Evolutionary conservation across 2,329 filamentous ascomycete genomes (phyloP), one percentile per base, ranked within the genome.

Genomic region (Dendrostoma leiphaemia): DNA sequence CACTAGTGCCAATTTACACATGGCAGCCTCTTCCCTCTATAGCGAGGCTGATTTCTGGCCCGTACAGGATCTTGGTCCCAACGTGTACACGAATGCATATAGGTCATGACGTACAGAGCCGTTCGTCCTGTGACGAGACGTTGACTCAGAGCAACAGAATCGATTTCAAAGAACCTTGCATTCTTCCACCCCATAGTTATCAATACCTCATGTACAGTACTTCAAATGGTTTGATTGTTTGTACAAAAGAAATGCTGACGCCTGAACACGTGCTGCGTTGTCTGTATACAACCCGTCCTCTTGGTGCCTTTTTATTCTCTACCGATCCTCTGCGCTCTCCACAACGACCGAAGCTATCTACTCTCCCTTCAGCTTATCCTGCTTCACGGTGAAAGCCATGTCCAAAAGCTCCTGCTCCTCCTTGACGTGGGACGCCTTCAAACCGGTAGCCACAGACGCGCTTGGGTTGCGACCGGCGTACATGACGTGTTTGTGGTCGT

Each of bases 401-500:
- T 86, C 75, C 62, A 93, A 74, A 63, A 99, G 73, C 45, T 94
- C 90, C 70, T 89, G 81, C 81, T 97, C 94, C 79, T 99, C 94
- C 82, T 93, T 95, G 74, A 85, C 76, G 74, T 99, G 94, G 53
- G 82, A 84, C 41, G 81, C 77, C 85, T 99, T 99, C 68, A 94
- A 76, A 72, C 94, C 94, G 51, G 93, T 96, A 34, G 94, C 94
- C 24, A 97, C 93, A 60, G 88, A 93, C 15, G 94, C 93, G 67
- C 91, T 96, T 34, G 93, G 93, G 74, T 91, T 88, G 65, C 94
- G 88, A 63, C 94, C 94, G 57, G 94, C 94, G 73, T 97, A 99
- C 85, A 97, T 91, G 69, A 97, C 91, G 75, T 96, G 90, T 77
- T 96, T 92, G 69, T 89, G 86, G 75, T 95, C 86, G 78, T 97